These are phyloP conservation scores for Leccinum solheimii DNA, from an alignment of 1,284 basidiomycete genomes.

Conservation along the genomic window DNA sequence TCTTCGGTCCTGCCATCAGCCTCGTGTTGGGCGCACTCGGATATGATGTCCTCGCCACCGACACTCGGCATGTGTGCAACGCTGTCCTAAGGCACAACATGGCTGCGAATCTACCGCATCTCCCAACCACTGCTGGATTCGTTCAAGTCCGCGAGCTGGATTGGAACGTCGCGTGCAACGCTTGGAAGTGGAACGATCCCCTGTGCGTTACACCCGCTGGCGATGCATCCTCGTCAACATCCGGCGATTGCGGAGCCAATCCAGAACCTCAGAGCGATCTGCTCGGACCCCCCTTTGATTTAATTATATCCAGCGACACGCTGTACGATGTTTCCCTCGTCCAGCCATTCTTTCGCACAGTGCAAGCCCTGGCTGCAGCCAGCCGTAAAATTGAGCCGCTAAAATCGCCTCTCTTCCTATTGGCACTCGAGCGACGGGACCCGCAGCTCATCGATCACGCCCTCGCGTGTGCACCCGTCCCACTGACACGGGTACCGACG, in stretches of 20 bases:
- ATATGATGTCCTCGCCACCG: conserved; percentile 80
- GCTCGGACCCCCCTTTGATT: conserved; percentile 64
- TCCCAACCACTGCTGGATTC: conserved; percentile 53
- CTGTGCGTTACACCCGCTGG: conserved; percentile 26
- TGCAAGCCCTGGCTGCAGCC: conserved; percentile 51
- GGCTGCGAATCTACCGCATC: conserved; percentile 44
- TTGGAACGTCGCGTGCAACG: conserved; percentile 42
- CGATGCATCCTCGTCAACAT: conserved; percentile 1
- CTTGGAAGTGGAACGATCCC: conserved; percentile 30
- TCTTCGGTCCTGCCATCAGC: conserved; percentile 34
- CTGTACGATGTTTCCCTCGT: conserved; percentile 70
- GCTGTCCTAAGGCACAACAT: conserved; percentile 72
- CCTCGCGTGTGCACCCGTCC: conserved; percentile 52
- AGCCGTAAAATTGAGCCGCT: conserved; percentile 20
- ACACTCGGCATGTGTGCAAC: conserved; percentile 68
- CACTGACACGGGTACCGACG: conserved; percentile 57
- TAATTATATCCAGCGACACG: conserved; percentile 86
- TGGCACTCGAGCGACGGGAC: conserved; percentile 81
- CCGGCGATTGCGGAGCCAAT: neutral
- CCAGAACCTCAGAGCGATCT: neutral
- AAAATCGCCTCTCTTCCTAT: conserved; percentile 51
- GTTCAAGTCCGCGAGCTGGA: conserved; percentile 48
- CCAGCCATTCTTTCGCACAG: conserved; percentile 69
- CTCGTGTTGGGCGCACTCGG: conserved; percentile 71
- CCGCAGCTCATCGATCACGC: conserved; percentile 61